Percentiles rank a stretch among this genome's conserved stretches.
Evolutionary conservation across 2,329 filamentous ascomycete genomes (phyloP).

Genomic region (Aureobasidium subglaciale): DNA sequence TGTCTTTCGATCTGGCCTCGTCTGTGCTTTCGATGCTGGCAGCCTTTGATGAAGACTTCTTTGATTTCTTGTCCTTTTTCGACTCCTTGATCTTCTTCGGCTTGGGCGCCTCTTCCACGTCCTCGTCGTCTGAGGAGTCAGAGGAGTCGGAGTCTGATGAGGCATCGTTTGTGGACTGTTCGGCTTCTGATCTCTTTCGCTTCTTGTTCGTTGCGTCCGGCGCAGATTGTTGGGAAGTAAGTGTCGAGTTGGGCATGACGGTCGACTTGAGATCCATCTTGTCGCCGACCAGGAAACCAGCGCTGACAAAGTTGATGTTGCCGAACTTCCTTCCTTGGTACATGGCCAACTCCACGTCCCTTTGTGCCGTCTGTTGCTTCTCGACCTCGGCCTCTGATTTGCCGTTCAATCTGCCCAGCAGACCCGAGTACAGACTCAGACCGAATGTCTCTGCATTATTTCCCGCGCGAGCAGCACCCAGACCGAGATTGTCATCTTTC

Average conservation of each 20-base stretch:
- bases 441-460: conserved; percentile 68
- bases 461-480: conserved; percentile 72
- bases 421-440: conserved; percentile 75
- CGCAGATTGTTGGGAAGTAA: conserved; percentile 34
- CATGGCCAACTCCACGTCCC: conserved; percentile 63
- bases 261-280: conserved; percentile 37
- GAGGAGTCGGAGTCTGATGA: conserved; percentile 13
- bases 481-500: conserved; percentile 85
- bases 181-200: conserved; percentile 13
- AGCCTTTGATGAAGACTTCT: conserved; percentile 26
- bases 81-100: conserved; percentile 23
- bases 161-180: conserved; percentile 26
- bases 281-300: conserved; percentile 63
- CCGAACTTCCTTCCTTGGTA: conserved; percentile 74
- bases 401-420: conserved; percentile 84
- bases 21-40: conserved; percentile 18
- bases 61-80: conserved; percentile 33
- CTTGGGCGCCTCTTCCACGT: conserved; percentile 22
- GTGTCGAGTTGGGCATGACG: conserved; percentile 24
- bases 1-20: conserved; percentile 15
- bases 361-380: conserved; percentile 59
- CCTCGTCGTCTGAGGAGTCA: conserved; percentile 18
- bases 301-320: conserved; percentile 75
- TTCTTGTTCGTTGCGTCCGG: conserved; percentile 11
- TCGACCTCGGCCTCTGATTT: conserved; percentile 68